phyloP scores from a whole-genome alignment of 306 rosid genomes.

The Cicer judaicum region DNA sequence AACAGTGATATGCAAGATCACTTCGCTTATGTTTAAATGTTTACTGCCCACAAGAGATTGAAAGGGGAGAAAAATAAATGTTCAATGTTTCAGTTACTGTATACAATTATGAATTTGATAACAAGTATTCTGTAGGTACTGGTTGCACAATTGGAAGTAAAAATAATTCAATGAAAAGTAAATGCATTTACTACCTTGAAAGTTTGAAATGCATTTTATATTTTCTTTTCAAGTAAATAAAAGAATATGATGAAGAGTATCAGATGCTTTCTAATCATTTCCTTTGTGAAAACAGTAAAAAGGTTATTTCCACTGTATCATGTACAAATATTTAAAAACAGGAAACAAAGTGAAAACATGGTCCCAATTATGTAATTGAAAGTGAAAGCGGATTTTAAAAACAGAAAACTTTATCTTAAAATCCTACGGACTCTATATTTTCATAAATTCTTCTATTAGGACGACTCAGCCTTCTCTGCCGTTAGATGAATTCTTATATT shows the following conservation, averaged over 20 bases:
- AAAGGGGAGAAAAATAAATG: not conserved
- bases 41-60: slow-evolving; percentile 9
- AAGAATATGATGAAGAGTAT: not conserved
- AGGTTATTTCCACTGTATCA: too few relatives aligned
- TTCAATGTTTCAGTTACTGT: not conserved
- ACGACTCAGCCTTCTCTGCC: not conserved
- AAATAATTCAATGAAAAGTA: not conserved
- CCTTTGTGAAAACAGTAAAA: too few relatives aligned
- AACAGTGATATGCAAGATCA: slow-evolving; percentile 18
- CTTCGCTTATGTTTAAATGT: slow-evolving; percentile 14
- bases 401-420: not conserved
- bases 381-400: too few relatives aligned
- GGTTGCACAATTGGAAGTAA: not conserved
- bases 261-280: not conserved
- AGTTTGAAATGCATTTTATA: not conserved
- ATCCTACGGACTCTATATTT: not conserved
- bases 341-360: too few relatives aligned
- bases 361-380: too few relatives aligned
- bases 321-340: too few relatives aligned
- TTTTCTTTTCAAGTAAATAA: not conserved
- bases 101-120: slow-evolving; percentile 18
- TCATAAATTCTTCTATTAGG: not conserved
- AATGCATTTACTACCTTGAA: not conserved
- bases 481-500: slow-evolving; percentile 1
- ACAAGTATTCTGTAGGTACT: not conserved